A percentile compares a stretch with the other conserved stretches of the same genome.
phyloP scores from a whole-genome alignment of 371 early-diverging fungal genomes.

The Apophysomyces trapeziformis region DNA sequence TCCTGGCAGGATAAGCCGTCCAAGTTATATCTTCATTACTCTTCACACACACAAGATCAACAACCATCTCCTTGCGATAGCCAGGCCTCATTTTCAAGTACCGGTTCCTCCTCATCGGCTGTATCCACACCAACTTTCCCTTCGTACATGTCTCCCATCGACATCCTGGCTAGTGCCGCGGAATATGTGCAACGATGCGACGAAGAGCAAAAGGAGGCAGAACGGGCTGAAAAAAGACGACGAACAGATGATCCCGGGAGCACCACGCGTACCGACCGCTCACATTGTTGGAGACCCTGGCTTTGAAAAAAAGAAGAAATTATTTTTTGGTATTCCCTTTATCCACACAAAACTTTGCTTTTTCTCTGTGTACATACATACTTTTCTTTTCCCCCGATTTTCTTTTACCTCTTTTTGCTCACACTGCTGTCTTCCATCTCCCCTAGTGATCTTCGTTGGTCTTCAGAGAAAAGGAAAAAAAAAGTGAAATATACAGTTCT shows the following conservation, averaged over 20 bases:
- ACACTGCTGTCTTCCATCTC: no score
- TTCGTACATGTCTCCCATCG: slow-evolving; percentile 45
- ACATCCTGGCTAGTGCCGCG: slow-evolving; percentile 52
- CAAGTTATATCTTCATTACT: slow-evolving; percentile 3
- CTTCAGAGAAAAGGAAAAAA: no score
- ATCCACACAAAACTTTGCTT: neutral
- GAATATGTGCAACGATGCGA: slow-evolving; percentile 55
- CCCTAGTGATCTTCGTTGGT: no score
- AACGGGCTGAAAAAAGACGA: slow-evolving; percentile 16
- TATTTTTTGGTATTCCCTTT: neutral
- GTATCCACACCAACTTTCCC: slow-evolving; percentile 33
- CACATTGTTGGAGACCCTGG: slow-evolving; percentile 8
- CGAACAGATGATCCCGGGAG: slow-evolving; percentile 5
- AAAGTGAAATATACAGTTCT: no score
- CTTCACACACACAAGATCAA: slow-evolving; percentile 7
- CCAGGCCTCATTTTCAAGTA: slow-evolving; percentile 8
- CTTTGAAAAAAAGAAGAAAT: neutral
- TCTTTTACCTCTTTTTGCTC: no score
- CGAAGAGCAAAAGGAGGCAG: slow-evolving; percentile 35
- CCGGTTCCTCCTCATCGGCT: slow-evolving; percentile 33
- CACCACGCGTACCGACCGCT: neutral
- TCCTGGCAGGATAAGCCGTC: slow-evolving; percentile 10
- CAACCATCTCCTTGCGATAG: slow-evolving; percentile 20
- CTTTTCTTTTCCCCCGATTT: no score
- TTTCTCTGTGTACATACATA: neutral